Conservation (phyloP, 495 filamentous ascomycete species). For the Penicillium paradoxum region DNA sequence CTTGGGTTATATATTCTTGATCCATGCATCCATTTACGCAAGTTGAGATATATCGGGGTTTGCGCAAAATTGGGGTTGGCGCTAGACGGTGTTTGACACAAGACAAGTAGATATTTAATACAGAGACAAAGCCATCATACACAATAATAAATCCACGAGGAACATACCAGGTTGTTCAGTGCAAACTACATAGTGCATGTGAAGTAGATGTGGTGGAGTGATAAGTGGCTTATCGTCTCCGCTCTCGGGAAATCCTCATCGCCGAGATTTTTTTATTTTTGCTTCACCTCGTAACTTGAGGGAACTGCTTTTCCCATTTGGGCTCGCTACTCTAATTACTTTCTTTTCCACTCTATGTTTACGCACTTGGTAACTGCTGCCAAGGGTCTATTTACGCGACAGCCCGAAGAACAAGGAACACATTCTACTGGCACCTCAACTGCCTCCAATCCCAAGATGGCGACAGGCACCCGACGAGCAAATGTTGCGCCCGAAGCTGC, state of each 20-base stretch:
- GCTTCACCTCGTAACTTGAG: constrained; percentile 16
- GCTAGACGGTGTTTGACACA: too few relatives aligned
- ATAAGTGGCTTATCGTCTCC: constrained; percentile 14
- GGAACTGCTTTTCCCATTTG: constrained; percentile 3
- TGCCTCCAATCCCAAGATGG: constrained; percentile 30
- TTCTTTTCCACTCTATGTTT: constrained; percentile 36
- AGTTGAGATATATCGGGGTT: too few relatives aligned
- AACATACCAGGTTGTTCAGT: not conserved
- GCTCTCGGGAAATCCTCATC: constrained; percentile 31
- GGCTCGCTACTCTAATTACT: not conserved
- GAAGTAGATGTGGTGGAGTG: not conserved
- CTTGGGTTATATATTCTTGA: too few relatives aligned
- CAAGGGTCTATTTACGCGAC: constrained; percentile 39
- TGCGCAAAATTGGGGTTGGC: too few relatives aligned
- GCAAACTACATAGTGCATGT: not conserved
- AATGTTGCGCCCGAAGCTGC: constrained; percentile 16
- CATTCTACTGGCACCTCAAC: constrained; percentile 14
- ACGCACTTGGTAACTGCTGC: constrained; percentile 41
- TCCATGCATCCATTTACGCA: too few relatives aligned
- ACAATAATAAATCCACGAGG: not conserved
- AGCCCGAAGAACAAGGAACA: constrained; percentile 19
- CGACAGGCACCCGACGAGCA: constrained; percentile 32
- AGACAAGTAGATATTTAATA: too few relatives aligned
- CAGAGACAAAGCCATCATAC: not conserved
- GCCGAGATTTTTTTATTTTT: constrained; percentile 35